A percentile compares a stretch with the other conserved stretches of the same genome.
These are phyloP conservation scores for Aciculosporium take DNA, from an alignment of 2,329 filamentous ascomycete genomes.

Conservation along the genomic window DNA sequence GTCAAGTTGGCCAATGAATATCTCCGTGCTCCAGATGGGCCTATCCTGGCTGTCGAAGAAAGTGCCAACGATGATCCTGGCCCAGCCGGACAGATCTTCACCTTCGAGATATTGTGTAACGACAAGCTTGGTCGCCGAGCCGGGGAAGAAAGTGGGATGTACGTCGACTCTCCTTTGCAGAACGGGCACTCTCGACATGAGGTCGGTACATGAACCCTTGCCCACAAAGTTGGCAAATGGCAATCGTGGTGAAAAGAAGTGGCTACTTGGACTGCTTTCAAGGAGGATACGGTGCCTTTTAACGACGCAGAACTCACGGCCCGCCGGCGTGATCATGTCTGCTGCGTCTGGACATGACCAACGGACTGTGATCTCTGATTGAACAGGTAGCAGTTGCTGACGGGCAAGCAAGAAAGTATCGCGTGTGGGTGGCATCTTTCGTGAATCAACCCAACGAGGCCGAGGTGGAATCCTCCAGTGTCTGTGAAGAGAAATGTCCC, in stretches of 20 bases:
- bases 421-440: neutral
- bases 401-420: neutral
- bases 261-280: neutral
- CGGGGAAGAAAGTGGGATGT: slow-evolving; percentile 22
- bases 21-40: slow-evolving; percentile 31
- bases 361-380: neutral
- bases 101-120: slow-evolving; percentile 28
- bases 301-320: neutral
- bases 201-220: neutral
- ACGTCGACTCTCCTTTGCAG: slow-evolving; percentile 15
- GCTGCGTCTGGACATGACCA: slow-evolving; percentile 1
- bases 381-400: neutral
- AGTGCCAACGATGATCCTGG: slow-evolving; percentile 30
- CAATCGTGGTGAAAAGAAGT: neutral
- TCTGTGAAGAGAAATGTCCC: neutral
- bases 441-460: neutral
- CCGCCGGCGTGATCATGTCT: neutral
- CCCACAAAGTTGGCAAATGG: neutral
- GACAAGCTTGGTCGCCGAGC: slow-evolving; percentile 30
- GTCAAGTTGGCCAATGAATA: slow-evolving; percentile 23
- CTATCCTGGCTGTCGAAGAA: slow-evolving; percentile 30
- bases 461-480: neutral
- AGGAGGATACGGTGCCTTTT: neutral
- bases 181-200: slow-evolving; percentile 10
- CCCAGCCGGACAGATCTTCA: slow-evolving; percentile 24